Evolutionary conservation across 768 basidiomycete species (phyloP), one percentile per base, ranked within the genome.

Genomic region (Nevesoporus exiguus): DNA sequence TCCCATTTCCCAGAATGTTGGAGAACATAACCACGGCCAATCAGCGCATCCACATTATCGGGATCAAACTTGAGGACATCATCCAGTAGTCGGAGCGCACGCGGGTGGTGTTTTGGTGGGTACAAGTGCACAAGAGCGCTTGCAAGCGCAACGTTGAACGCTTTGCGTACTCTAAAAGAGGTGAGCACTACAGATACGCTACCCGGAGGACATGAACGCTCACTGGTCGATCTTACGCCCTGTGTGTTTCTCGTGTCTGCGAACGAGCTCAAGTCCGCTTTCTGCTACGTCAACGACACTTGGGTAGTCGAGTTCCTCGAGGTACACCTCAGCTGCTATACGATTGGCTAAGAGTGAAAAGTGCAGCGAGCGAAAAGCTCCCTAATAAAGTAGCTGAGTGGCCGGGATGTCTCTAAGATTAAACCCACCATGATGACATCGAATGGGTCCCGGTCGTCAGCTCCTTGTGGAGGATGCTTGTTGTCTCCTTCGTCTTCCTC

Each of bases 81-180:
- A 30, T 89, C 82, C 21, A 98, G 76, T 10, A 97, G 77, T 17
- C 78, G 73, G 24, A 86, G 73, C 1, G 97, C 96, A 48, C 86
- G 83, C 11, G 74, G 61, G 66, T 98, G 96, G 61, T 98, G 88
- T 62, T 94, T 94, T 0, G 96, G 96, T 27, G 95, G 85, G 68
- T 83, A 91, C 46, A 89, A 77, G 63, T 97, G 88, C 4, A 93
- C 88, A 15, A 97, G 77, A 5, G 90, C 83, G 0, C 83, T 86
- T 2, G 84, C 87, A 13, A 96, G 77, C 5, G 77, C 76, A 11
- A 84, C 77, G 54, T 93, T 84, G 65, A 97, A 82, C 3, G 83
- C 83, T 45, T 81, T 80, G 43, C 77, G 77, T 13, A 79, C 79
- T 47, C 92, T 94, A 50, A 42, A 52, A n/a, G 50, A 30, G 24